Evolutionary conservation across 2,329 filamentous ascomycete species (phyloP), one percentile per base, ranked within the genome.

Genomic region (Didymella glomerata): DNA sequence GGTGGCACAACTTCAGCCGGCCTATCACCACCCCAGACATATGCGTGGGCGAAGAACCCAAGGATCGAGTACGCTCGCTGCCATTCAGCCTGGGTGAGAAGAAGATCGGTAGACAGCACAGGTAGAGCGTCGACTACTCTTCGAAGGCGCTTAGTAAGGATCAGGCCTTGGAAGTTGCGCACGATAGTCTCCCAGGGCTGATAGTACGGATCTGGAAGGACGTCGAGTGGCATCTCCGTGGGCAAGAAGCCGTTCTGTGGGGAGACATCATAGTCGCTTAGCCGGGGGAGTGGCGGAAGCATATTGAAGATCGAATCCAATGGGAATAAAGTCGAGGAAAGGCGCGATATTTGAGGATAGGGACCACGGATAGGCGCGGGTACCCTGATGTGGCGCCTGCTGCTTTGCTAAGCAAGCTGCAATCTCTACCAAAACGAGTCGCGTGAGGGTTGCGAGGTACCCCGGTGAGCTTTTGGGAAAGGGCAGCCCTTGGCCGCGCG

Each of bases 181-280:
- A 90, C 86, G 48, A 97, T 85, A 45, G 90, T 86, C 80, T 99
- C 95, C 95, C 95, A 99, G 74, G 92, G 92, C 77, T 91, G 89
- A 79, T 98, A 99, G 82, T 97, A 98, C 2, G 90, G 86, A 73
- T 97, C 91, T 10, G 93, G 90, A 14, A 99, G 87, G 54, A 86
- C 82, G 62, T 91, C 88, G 63, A 98, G 83, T 41, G 95, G 95
- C 34, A 90, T 80, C 64, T 92, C 88, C 62, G 90, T 83, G 2
- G 95, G 93, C 53, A 99, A 86, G 80, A 99, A 99, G 71, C 95
- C 95, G 79, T 92, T 87, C 57, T 87, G 81, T 66, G 90, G 84
- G 66, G 89, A 91, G 75, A 93, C 86, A 78, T 89, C 91, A 80
- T 96, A 96, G 77, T 95, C 89, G 76, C 86, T 84, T 58, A 92